These are phyloP conservation scores for Globisporangium spiculum DNA, from an alignment of 352 stramenopile species.

Conservation along the genomic window DNA sequence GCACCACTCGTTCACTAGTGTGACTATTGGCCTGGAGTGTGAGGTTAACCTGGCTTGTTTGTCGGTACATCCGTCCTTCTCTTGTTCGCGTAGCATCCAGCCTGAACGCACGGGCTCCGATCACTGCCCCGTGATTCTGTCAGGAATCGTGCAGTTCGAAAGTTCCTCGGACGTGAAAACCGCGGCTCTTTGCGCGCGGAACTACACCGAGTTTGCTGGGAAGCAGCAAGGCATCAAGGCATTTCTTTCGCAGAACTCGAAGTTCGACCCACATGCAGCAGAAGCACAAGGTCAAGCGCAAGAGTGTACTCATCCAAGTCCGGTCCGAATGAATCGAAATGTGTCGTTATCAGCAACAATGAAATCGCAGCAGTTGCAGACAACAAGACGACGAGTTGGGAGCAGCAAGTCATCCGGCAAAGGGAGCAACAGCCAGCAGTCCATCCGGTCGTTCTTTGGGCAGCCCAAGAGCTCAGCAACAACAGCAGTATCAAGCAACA, in stretches of 20 bases:
- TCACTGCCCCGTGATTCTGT: constrained; percentile 72
- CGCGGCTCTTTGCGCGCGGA: constrained; percentile 61
- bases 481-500: neutral
- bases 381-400: neutral
- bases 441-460: constrained; percentile 56
- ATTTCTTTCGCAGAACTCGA: constrained; percentile 24
- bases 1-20: too few species aligned
- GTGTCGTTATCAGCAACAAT: neutral
- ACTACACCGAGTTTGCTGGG: constrained; percentile 73
- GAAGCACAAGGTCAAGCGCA: neutral
- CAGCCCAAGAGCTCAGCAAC: constrained; percentile 1
- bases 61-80: neutral
- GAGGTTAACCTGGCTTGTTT: neutral
- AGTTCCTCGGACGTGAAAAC: constrained; percentile 18
- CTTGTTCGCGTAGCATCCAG: constrained; percentile 33
- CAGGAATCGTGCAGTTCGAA: constrained; percentile 35
- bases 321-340: neutral
- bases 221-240: constrained; percentile 68
- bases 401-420: constrained; percentile 9
- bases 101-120: constrained; percentile 64
- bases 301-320: neutral
- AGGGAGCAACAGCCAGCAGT: constrained; percentile 26
- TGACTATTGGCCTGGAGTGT: neutral
- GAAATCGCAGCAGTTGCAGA: neutral
- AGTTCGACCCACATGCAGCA: constrained; percentile 4